These are phyloP conservation scores for Barnettozyma siamensis DNA, from an alignment of 805 yeast genomes.

Conservation along the genomic window DNA sequence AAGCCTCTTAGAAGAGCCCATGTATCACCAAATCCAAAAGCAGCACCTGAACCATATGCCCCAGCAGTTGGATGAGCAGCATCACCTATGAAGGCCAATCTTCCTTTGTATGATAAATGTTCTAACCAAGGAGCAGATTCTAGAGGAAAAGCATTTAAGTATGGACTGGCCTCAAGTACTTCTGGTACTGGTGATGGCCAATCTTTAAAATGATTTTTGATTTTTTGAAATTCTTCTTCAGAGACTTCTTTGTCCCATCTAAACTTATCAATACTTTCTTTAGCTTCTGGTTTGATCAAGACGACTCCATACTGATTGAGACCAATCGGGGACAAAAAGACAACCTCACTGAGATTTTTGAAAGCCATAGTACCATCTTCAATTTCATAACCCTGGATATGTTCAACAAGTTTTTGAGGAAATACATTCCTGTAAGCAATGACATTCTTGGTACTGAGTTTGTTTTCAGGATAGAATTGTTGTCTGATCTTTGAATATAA, in stretches of 20 bases:
- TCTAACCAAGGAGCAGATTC: constrained; percentile 1
- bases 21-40: constrained; percentile 1
- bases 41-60: constrained; percentile 1
- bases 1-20: constrained; percentile 1
- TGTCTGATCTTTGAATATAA: not conserved
- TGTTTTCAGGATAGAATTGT: not conserved
- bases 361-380: not conserved
- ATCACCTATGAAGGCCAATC: not conserved
- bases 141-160: not conserved
- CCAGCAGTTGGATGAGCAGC: constrained; percentile 4
- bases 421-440: constrained; percentile 1
- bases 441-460: not conserved
- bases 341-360: not conserved
- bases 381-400: not conserved
- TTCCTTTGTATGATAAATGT: not conserved
- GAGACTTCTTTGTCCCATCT: not conserved
- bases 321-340: not conserved
- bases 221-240: not conserved
- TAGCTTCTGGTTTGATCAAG: not conserved
- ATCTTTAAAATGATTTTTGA: not conserved
- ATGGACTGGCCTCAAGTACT: not conserved
- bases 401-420: not conserved
- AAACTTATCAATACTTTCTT: not conserved
- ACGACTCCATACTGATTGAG: not conserved
- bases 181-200: not conserved